A percentile compares a stretch with the other conserved stretches of the same genome.
phyloP scores from a whole-genome alignment of 2,329 filamentous ascomycete species.

The Emericellopsis cladophorae region DNA sequence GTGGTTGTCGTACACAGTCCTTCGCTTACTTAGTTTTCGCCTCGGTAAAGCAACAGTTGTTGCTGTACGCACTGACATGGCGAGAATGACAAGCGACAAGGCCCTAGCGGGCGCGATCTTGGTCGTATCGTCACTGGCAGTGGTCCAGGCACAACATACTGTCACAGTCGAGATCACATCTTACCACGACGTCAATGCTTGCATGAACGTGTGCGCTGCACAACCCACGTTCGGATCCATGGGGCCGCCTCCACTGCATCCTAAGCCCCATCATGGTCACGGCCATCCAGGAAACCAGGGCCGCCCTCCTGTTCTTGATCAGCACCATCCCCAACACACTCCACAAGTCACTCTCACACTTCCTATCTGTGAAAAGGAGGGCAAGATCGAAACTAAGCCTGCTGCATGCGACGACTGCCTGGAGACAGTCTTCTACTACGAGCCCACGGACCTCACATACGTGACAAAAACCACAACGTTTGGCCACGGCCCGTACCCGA shows the following conservation, averaged over 20 bases:
- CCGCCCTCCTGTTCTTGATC: not conserved
- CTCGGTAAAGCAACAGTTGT: too few species aligned
- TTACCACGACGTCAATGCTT: constrained; percentile 6
- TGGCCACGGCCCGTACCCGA: constrained; percentile 4
- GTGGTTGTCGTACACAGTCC: too few species aligned
- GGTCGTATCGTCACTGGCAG: not conserved
- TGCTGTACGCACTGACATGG: too few species aligned
- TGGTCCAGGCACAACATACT: not conserved
- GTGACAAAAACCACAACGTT: constrained; percentile 10
- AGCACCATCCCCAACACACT: not conserved
- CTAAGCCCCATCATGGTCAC: too few species aligned
- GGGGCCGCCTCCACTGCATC: not conserved
- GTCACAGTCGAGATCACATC: constrained; percentile 7
- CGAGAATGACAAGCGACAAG: too few species aligned
- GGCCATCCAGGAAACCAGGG: too few species aligned
- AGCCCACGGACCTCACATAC: constrained; percentile 10
- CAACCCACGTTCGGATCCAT: not conserved
- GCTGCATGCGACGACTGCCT: constrained; percentile 8
- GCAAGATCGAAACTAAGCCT: constrained; percentile 1
- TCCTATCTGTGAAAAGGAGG: constrained; percentile 8
- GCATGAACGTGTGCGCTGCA: constrained; percentile 4
- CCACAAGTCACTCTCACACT: constrained; percentile 9
- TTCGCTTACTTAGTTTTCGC: too few species aligned
- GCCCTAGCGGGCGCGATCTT: too few species aligned
- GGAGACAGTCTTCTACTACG: constrained; percentile 12